A percentile compares a stretch with the other conserved stretches of the same genome.
These are phyloP conservation scores for Casaregolazyma suthepensis DNA, from an alignment of 1,139 yeast species.

Conservation along the genomic window DNA sequence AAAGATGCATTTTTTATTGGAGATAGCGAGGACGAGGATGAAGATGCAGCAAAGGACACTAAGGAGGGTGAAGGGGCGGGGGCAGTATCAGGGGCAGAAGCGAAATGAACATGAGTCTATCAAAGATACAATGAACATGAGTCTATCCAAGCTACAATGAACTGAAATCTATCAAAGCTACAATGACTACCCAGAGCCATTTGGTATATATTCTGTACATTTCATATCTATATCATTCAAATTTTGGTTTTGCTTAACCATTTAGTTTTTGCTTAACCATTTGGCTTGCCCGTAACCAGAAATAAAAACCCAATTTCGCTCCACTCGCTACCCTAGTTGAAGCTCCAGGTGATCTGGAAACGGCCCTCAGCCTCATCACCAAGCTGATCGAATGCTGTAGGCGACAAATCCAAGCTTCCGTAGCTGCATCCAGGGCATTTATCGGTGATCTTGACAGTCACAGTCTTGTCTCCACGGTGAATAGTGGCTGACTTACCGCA, in stretches of 20 bases:
- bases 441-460: constrained; percentile 48
- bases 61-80: background rate
- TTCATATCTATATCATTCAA: background rate
- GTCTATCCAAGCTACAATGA: background rate
- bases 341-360: constrained; percentile 43
- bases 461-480: constrained; percentile 40
- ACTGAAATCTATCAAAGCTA: background rate
- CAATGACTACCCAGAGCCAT: background rate
- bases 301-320: background rate
- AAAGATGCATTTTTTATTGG: constrained; percentile 73
- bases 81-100: constrained; percentile 1
- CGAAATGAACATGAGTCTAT: background rate
- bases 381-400: constrained; percentile 45
- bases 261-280: background rate
- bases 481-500: constrained; percentile 48
- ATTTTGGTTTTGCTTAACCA: background rate
- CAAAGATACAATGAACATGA: background rate
- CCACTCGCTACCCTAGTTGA: background rate
- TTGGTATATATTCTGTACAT: background rate
- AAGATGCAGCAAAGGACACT: constrained; percentile 9
- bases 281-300: background rate
- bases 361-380: constrained; percentile 46
- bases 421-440: constrained; percentile 47
- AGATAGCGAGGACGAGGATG: constrained; percentile 68
- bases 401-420: constrained; percentile 47